Conservation (phyloP, 305 asterid species). For the Solanum hybrid region DNA sequence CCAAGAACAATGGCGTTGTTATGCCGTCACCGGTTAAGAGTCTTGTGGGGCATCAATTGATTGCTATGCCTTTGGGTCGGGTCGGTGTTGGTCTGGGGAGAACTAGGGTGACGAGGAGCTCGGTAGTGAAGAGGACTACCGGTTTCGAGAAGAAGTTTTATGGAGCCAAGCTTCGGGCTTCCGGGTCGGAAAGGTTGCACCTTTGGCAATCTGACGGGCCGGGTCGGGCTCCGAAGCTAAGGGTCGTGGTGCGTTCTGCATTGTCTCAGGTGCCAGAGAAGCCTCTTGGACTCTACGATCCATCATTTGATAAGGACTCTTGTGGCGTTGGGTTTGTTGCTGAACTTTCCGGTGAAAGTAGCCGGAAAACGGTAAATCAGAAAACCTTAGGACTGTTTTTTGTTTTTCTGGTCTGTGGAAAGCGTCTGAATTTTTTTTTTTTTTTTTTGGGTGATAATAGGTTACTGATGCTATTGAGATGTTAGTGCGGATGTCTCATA, state of each 20-base stretch:
- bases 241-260: conserved; percentile 49
- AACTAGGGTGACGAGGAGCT: conserved; percentile 11
- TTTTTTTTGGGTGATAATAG: conserved; percentile 19
- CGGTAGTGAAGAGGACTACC: conserved; percentile 9
- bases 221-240: conserved; percentile 45
- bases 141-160: conserved; percentile 34
- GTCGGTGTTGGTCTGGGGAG: conserved; percentile 16
- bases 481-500: conserved; percentile 91
- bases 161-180: conserved; percentile 32
- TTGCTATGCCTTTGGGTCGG: conserved; percentile 55
- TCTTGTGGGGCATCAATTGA: conserved; percentile 60
- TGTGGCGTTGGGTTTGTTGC: conserved; percentile 99
- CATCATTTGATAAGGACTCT: conserved; percentile 87
- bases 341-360: conserved; percentile 89
- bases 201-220: conserved; percentile 55
- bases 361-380: conserved; percentile 78
- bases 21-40: conserved; percentile 30
- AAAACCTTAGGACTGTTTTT: background rate
- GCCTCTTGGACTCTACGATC: conserved; percentile 93
- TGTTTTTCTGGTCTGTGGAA: background rate
- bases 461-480: conserved; percentile 95
- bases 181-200: conserved; percentile 43
- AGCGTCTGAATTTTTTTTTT: background rate
- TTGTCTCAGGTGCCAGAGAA: conserved; percentile 89
- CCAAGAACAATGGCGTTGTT: conserved; percentile 11